Percentiles rank a stretch among this genome's conserved stretches.
Evolutionary conservation across 2,329 filamentous ascomycete genomes (phyloP).

Genomic region (Hypoxylon rubiginosum): DNA sequence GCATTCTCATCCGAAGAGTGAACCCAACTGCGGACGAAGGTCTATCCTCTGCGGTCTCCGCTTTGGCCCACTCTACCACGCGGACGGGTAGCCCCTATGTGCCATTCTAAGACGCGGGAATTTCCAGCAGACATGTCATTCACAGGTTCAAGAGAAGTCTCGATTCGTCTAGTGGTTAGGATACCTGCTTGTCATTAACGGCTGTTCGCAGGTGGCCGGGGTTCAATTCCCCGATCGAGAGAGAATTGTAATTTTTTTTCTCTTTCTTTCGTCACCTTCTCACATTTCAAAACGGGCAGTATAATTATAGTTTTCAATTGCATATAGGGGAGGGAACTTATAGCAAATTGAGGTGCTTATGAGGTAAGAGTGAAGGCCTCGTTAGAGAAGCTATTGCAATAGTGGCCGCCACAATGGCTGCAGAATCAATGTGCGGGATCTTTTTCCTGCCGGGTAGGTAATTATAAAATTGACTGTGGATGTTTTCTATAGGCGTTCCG

Average conservation of each 20-base stretch:
- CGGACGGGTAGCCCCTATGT: background rate
- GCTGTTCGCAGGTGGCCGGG: slow-evolving; percentile 49
- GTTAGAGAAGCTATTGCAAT: background rate
- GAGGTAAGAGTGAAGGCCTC: background rate
- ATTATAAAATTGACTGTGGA: too few relatives aligned
- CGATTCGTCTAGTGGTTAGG: slow-evolving; percentile 41
- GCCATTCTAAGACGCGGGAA: background rate
- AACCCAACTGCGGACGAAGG: too few relatives aligned
- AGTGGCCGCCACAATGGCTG: too few relatives aligned
- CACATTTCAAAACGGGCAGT: too few relatives aligned
- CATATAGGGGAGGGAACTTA: too few relatives aligned
- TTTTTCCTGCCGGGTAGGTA: too few relatives aligned
- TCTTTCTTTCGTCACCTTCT: background rate
- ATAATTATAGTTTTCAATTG: too few relatives aligned
- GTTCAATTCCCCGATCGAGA: slow-evolving; percentile 55
- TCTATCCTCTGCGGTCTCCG: background rate
- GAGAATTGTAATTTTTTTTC: slow-evolving; percentile 9
- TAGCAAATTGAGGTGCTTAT: too few relatives aligned
- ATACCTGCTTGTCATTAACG: slow-evolving; percentile 38
- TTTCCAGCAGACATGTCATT: background rate
- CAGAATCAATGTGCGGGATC: background rate
- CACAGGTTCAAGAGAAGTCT: too few relatives aligned
- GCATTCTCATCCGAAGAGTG: too few relatives aligned
- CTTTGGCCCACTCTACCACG: background rate
- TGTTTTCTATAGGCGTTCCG: too few relatives aligned